These are phyloP conservation scores for Mucuna pruriens DNA, from an alignment of 306 rosid genomes.

Conservation along the genomic window DNA sequence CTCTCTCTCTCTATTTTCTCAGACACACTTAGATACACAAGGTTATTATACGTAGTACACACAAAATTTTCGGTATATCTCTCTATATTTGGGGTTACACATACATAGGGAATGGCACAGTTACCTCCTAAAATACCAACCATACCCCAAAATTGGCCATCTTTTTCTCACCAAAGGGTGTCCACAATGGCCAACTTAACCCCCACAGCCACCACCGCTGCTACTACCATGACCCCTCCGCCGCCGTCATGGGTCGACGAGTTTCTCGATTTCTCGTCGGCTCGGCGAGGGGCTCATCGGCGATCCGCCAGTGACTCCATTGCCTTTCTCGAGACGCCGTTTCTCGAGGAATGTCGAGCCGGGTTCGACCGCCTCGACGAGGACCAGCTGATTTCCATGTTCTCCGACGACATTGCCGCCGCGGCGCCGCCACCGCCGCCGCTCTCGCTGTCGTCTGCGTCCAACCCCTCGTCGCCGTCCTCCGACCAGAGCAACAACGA, in stretches of 20 bases:
- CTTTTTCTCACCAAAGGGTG: conserved; percentile 55
- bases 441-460: conserved; percentile 40
- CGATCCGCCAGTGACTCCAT: conserved; percentile 85
- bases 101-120: conserved; percentile 70
- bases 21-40: conserved; percentile 20
- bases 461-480: conserved; percentile 80
- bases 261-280: conserved; percentile 82
- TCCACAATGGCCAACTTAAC: conserved; percentile 49
- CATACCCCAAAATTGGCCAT: conserved; percentile 79
- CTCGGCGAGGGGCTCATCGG: conserved; percentile 73
- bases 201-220: not conserved
- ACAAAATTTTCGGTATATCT: conserved; percentile 28
- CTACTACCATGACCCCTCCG: not conserved
- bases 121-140: conserved; percentile 94
- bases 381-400: conserved; percentile 87
- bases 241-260: conserved; percentile 73
- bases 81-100: conserved; percentile 38
- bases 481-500: conserved; percentile 82
- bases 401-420: conserved; percentile 62
- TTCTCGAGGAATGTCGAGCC: conserved; percentile 59
- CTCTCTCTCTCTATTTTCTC: conserved; percentile 27
- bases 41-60: conserved; percentile 30
- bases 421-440: conserved; percentile 45
- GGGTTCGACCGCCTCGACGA: conserved; percentile 78
- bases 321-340: conserved; percentile 69